These are phyloP conservation scores for Scleroderma bovista DNA, from an alignment of 768 basidiomycete species.

Conservation along the genomic window DNA sequence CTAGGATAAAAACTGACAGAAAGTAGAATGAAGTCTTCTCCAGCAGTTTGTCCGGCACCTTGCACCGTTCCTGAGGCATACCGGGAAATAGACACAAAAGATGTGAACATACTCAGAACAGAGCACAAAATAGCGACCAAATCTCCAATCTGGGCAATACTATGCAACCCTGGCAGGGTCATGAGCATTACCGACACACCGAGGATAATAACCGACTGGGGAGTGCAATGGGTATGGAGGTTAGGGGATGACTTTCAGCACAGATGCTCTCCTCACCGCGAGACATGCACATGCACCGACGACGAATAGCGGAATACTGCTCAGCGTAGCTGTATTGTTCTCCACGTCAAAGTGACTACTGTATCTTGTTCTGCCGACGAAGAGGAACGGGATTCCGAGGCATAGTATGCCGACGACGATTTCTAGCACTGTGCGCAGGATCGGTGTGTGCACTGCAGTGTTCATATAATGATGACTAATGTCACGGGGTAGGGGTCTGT, in stretches of 20 bases:
- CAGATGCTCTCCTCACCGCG: no score
- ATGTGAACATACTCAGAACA: slow-evolving; percentile 55
- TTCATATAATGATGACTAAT: no score
- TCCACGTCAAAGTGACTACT: slow-evolving; percentile 40
- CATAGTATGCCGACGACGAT: slow-evolving; percentile 57
- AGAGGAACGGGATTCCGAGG: slow-evolving; percentile 68
- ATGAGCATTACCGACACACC: no score
- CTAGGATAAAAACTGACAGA: slow-evolving; percentile 29
- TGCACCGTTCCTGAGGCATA: slow-evolving; percentile 55
- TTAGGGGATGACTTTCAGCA: no score
- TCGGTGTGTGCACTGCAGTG: no score
- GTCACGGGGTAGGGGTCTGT: no score
- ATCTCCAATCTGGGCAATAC: slow-evolving; percentile 49
- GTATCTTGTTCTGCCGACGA: slow-evolving; percentile 43
- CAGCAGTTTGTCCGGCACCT: slow-evolving; percentile 32
- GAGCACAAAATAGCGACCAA: slow-evolving; percentile 61
- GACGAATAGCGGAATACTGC: no score
- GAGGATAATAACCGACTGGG: no score
- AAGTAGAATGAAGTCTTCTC: slow-evolving; percentile 48
- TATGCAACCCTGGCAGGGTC: slow-evolving; percentile 65
- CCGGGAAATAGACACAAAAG: slow-evolving; percentile 56
- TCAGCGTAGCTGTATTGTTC: no score
- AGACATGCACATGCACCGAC: no score
- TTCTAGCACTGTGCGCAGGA: no score
- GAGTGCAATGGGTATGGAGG: not conserved